phyloP scores from a whole-genome alignment of 495 filamentous ascomycete genomes.

The Penicillium ucsense region DNA sequence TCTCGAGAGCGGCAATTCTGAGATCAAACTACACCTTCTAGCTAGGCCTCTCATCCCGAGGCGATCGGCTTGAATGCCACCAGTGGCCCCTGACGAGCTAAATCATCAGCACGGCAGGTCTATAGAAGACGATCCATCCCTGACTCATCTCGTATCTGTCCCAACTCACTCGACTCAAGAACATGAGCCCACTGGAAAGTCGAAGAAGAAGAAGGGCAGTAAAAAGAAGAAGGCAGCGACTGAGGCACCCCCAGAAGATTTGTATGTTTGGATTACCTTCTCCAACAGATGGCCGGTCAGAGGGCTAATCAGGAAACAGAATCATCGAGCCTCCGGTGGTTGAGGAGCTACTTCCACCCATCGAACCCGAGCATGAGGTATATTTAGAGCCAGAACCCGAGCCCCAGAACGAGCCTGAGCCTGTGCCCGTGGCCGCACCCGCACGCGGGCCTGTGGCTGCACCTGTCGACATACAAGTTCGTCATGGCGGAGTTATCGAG shows the following conservation, averaged over 20 bases:
- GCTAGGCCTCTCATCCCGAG: constrained; percentile 22
- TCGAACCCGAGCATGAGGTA: constrained; percentile 5
- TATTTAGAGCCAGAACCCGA: constrained; percentile 14
- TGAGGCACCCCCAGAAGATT: constrained; percentile 27
- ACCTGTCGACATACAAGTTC: constrained; percentile 5
- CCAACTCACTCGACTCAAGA: constrained; percentile 18
- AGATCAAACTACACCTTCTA: neutral
- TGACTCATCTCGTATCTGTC: constrained; percentile 23
- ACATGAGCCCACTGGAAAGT: constrained; percentile 34
- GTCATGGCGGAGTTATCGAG: constrained; percentile 21
- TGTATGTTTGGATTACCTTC: constrained; percentile 23
- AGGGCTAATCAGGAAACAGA: constrained; percentile 7
- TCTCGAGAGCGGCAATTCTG: constrained; percentile 26
- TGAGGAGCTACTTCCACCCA: constrained; percentile 27
- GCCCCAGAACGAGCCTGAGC: constrained; percentile 2
- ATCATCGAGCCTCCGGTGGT: constrained; percentile 19
- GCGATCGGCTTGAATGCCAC: constrained; percentile 35
- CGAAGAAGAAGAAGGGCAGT: constrained; percentile 38
- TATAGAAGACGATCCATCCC: constrained; percentile 26
- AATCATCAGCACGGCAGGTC: constrained; percentile 36
- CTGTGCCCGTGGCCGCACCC: neutral
- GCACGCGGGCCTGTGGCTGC: no score
- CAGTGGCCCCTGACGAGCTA: constrained; percentile 37
- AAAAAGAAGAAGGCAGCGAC: constrained; percentile 31
- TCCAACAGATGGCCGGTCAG: neutral